phyloP scores from a whole-genome alignment of 139 green algal species.

The Chlorella sp. region DNA sequence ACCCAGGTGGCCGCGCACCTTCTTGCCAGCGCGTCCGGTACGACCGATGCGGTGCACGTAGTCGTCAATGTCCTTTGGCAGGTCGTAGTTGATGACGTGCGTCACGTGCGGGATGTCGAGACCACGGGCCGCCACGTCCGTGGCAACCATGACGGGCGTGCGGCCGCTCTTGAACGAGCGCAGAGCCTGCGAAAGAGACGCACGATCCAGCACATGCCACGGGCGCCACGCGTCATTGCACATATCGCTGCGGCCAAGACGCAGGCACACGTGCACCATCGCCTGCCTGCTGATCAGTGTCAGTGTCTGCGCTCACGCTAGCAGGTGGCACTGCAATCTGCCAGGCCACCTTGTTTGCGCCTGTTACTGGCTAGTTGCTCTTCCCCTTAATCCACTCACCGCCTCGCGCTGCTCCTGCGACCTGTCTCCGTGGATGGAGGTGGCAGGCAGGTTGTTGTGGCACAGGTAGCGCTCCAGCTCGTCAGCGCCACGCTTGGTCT shows the following conservation, averaged over 20 bases:
- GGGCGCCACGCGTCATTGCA: not conserved
- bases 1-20: constrained; percentile 45
- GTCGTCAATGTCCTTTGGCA: constrained; percentile 66
- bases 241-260: not conserved
- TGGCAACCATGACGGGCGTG: constrained; percentile 61
- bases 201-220: not conserved
- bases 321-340: too few species aligned
- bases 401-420: constrained; percentile 80
- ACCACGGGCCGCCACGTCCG: constrained; percentile 75
- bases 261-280: not conserved
- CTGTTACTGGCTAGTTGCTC: not conserved
- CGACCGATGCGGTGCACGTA: constrained; percentile 67
- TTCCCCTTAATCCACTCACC: constrained; percentile 35
- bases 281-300: not conserved
- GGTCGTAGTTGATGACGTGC: constrained; percentile 69
- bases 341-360: too few species aligned
- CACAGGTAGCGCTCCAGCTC: constrained; percentile 88
- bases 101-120: constrained; percentile 73
- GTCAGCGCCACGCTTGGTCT: constrained; percentile 97
- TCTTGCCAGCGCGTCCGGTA: constrained; percentile 82
- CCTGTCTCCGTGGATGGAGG: constrained; percentile 93
- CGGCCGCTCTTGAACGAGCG: constrained; percentile 49
- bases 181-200: constrained; percentile 27
- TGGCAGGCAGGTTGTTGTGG: constrained; percentile 79
- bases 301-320: too few species aligned